Percentiles rank a stretch among this genome's conserved stretches.
Evolutionary conservation across 257 asterid genomes (phyloP).

Genomic region (Solanum paucissectum): DNA sequence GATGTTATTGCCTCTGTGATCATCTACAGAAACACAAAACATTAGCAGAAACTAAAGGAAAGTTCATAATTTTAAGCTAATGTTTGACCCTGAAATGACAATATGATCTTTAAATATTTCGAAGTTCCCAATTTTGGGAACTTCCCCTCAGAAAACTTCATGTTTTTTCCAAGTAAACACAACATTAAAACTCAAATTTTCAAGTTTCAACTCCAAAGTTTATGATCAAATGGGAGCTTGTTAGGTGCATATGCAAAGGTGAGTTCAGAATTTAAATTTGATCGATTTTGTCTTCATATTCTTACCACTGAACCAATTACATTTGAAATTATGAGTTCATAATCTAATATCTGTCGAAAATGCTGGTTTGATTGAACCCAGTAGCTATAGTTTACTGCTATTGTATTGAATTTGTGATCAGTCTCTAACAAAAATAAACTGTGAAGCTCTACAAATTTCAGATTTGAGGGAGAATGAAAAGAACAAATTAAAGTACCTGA

Average conservation of each 20-base stretch:
- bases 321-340: background rate
- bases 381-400: background rate
- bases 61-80: background rate
- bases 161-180: background rate
- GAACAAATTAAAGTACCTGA: conserved; percentile 9
- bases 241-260: background rate
- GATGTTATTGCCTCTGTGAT: conserved; percentile 45
- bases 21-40: conserved; percentile 20
- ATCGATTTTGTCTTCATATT: background rate
- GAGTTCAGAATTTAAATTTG: background rate
- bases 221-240: background rate
- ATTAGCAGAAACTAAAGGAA: background rate
- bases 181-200: too few species aligned
- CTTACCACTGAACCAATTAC: background rate
- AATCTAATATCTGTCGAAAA: background rate
- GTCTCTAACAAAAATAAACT: background rate
- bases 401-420: background rate
- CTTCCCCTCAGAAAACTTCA: background rate
- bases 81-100: background rate
- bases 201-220: background rate
- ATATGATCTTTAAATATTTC: background rate
- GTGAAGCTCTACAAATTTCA: background rate
- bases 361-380: background rate
- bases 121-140: background rate
- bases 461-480: background rate